Conservation (phyloP, 805 yeast genomes). For the Limtongia smithiae region DNA sequence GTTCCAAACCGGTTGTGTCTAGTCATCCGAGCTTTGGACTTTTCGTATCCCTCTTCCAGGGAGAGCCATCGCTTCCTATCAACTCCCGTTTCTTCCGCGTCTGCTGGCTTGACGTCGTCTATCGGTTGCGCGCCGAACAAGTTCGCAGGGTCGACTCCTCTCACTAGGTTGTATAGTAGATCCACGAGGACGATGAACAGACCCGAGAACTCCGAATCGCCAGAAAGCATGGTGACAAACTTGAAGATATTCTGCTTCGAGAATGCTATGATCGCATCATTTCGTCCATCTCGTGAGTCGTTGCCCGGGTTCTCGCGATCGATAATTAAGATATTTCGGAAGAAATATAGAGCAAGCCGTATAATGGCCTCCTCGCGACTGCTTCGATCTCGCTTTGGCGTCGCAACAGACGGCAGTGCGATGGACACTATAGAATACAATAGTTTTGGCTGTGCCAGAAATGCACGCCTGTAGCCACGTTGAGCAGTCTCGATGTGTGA, state of each 20-base stretch:
- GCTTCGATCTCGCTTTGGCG: slow-evolving; percentile 54
- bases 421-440: slow-evolving; percentile 67
- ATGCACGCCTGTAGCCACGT: slow-evolving; percentile 62
- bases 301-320: slow-evolving; percentile 63
- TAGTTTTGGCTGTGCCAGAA: slow-evolving; percentile 54
- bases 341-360: slow-evolving; percentile 65
- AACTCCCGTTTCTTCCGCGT: slow-evolving; percentile 1
- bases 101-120: slow-evolving; percentile 11
- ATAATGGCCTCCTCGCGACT: slow-evolving; percentile 69
- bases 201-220: slow-evolving; percentile 59
- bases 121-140: slow-evolving; percentile 24
- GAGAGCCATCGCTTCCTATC: slow-evolving; percentile 41
- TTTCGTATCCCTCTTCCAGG: slow-evolving; percentile 59
- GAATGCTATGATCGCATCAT: slow-evolving; percentile 55
- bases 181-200: slow-evolving; percentile 67
- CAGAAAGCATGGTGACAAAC: slow-evolving; percentile 70
- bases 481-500: slow-evolving; percentile 65
- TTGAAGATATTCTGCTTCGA: slow-evolving; percentile 69
- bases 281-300: slow-evolving; percentile 64
- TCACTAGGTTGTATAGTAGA: slow-evolving; percentile 58
- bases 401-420: slow-evolving; percentile 57
- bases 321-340: slow-evolving; percentile 74
- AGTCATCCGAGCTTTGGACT: slow-evolving; percentile 46
- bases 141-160: slow-evolving; percentile 49
- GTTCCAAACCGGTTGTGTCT: slow-evolving; percentile 95